These are phyloP conservation scores for Claviceps humidiphila DNA, from an alignment of 2,329 filamentous ascomycete genomes.

Conservation along the genomic window DNA sequence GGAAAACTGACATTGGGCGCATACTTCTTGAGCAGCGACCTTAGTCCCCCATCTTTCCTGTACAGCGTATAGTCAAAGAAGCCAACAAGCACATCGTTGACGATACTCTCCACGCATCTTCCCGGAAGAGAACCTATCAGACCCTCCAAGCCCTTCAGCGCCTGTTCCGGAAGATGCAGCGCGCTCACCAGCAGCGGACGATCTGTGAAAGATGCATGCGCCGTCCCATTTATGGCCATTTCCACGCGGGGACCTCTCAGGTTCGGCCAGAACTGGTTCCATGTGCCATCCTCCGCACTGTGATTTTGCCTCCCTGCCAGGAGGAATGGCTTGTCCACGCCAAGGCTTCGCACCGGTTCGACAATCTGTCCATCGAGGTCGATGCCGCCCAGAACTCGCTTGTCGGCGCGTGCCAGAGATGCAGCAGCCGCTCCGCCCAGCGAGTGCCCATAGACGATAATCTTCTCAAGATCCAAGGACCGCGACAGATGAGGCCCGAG, in stretches of 20 bases:
- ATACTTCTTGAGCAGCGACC: slow-evolving; percentile 2
- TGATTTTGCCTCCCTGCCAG: slow-evolving; percentile 18
- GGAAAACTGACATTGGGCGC: slow-evolving; percentile 10
- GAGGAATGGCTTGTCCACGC: slow-evolving; percentile 14
- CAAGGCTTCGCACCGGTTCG: slow-evolving; percentile 8
- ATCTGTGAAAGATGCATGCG: slow-evolving; percentile 21
- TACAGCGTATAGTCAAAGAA: slow-evolving; percentile 13
- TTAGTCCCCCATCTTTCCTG: slow-evolving; percentile 4
- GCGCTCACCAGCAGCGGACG: slow-evolving; percentile 14
- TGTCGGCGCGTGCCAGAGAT: background rate
- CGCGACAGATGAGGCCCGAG: slow-evolving; percentile 10
- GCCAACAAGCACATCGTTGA: slow-evolving; percentile 10
- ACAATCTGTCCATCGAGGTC: slow-evolving; percentile 27
- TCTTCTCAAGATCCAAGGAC: slow-evolving; percentile 10
- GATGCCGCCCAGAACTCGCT: slow-evolving; percentile 21
- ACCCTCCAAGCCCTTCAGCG: slow-evolving; percentile 2
- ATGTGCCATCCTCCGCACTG: slow-evolving; percentile 16
- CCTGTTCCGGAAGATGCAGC: slow-evolving; percentile 10
- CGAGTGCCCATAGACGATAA: slow-evolving; percentile 24
- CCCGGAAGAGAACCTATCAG: slow-evolving; percentile 9
- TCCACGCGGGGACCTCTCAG: slow-evolving; percentile 15
- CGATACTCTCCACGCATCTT: slow-evolving; percentile 8
- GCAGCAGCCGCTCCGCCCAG: slow-evolving; percentile 26
- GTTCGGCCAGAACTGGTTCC: slow-evolving; percentile 17
- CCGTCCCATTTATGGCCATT: slow-evolving; percentile 12